A percentile compares a stretch with the other conserved stretches of the same genome.
phyloP scores from a whole-genome alignment of 2,329 filamentous ascomycete species.

The Shiraia sp. region DNA sequence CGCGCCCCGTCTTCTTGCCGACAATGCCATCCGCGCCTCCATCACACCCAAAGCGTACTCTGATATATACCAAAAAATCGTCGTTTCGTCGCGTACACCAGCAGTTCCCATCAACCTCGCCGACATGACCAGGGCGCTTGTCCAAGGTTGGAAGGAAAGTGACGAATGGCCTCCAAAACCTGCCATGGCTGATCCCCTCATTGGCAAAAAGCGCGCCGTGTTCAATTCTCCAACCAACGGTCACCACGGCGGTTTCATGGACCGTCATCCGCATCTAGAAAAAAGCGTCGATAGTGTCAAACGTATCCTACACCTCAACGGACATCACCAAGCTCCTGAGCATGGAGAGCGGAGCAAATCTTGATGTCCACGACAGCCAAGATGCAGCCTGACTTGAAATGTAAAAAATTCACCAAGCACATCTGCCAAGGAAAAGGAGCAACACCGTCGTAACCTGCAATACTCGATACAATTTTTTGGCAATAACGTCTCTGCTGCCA shows the following conservation, averaged over 20 bases:
- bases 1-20: constrained; percentile 70
- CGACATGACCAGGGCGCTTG: constrained; percentile 79
- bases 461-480: too few species aligned
- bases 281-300: constrained; percentile 51
- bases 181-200: constrained; percentile 52
- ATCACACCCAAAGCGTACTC: constrained; percentile 76
- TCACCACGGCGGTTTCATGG: constrained; percentile 35
- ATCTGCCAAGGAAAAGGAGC: too few species aligned
- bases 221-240: constrained; percentile 13
- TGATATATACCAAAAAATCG: constrained; percentile 87
- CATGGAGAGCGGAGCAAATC: too few species aligned
- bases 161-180: constrained; percentile 86
- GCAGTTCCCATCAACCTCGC: constrained; percentile 85
- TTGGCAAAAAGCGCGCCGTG: constrained; percentile 41
- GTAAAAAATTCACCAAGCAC: too few species aligned
- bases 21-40: constrained; percentile 75
- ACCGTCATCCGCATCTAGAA: constrained; percentile 47
- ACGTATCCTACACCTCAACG: constrained; percentile 48
- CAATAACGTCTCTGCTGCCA: too few species aligned
- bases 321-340: constrained; percentile 14
- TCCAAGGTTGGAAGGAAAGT: constrained; percentile 89
- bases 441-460: too few species aligned
- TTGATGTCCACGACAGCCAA: too few species aligned
- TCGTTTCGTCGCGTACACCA: constrained; percentile 77
- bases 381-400: too few species aligned